phyloP scores from a whole-genome alignment of 2,329 filamentous ascomycete genomes.

The Hymenoscyphus occultus region DNA sequence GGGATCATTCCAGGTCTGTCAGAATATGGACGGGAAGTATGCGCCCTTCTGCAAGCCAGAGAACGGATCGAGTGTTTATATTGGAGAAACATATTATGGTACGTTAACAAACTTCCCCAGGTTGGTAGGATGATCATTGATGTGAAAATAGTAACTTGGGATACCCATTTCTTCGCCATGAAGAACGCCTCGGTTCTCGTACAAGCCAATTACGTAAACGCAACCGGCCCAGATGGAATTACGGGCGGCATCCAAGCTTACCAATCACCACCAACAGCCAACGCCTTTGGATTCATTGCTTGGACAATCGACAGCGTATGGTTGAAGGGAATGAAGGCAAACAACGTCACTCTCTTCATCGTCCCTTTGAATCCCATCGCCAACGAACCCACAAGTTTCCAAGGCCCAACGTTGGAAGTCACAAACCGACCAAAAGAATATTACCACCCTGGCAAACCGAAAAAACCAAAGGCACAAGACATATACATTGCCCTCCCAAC shows the following conservation, averaged over 20 bases:
- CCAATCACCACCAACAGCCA: conserved; percentile 24
- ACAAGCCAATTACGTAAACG: conserved; percentile 33
- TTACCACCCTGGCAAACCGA: conserved; percentile 22
- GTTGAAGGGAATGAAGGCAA: conserved; percentile 25
- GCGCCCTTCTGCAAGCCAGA: conserved; percentile 33
- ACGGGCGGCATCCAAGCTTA: conserved; percentile 31
- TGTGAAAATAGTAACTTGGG: conserved; percentile 32
- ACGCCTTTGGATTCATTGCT: conserved; percentile 26
- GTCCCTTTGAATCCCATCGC: conserved; percentile 21
- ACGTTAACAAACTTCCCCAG: background rate
- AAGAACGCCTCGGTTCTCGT: conserved; percentile 31
- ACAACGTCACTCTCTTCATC: conserved; percentile 33
- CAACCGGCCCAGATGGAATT: conserved; percentile 10
- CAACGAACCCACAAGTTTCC: conserved; percentile 18
- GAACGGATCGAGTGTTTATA: conserved; percentile 32
- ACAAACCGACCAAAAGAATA: conserved; percentile 25
- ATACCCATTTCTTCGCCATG: conserved; percentile 26
- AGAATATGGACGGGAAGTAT: conserved; percentile 30
- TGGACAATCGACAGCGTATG: conserved; percentile 31
- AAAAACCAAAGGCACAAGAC: conserved; percentile 25
- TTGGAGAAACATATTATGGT: conserved; percentile 35
- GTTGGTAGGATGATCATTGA: background rate
- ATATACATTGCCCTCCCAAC: conserved; percentile 34
- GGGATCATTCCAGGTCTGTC: conserved; percentile 32
- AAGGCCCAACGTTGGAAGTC: conserved; percentile 30